These are phyloP conservation scores for Dictyostelium capitatum DNA, from an alignment of 78 protist genomes.

Conservation along the genomic window DNA sequence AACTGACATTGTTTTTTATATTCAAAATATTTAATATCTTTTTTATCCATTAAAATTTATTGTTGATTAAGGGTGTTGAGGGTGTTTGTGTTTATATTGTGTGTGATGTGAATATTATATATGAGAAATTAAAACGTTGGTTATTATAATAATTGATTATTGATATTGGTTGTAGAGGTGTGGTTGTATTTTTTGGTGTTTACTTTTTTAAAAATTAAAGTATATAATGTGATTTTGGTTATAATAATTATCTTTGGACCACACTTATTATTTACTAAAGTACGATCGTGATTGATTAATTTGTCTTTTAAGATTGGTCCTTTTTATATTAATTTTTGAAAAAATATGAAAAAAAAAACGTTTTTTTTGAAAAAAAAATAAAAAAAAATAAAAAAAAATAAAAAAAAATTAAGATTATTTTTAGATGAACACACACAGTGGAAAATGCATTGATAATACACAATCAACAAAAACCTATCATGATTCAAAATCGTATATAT, in stretches of 20 bases:
- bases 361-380: no score
- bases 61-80: neutral
- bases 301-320: neutral
- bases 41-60: neutral
- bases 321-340: no score
- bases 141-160: neutral
- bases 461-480: no score
- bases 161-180: neutral
- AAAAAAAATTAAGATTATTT: no score
- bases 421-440: no score
- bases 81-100: neutral
- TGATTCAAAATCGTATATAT: no score
- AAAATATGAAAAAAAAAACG: no score
- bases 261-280: no score
- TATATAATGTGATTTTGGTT: neutral
- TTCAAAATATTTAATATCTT: slow-evolving; percentile 26
- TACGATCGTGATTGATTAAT: neutral
- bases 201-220: neutral
- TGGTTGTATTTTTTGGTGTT: neutral
- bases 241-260: no score
- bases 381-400: no score
- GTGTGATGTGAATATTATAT: neutral
- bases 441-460: no score
- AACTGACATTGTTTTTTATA: slow-evolving; percentile 33
- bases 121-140: neutral